phyloP scores from a whole-genome alignment of 2,329 filamentous ascomycete genomes.

The Ophiostoma sp. region DNA sequence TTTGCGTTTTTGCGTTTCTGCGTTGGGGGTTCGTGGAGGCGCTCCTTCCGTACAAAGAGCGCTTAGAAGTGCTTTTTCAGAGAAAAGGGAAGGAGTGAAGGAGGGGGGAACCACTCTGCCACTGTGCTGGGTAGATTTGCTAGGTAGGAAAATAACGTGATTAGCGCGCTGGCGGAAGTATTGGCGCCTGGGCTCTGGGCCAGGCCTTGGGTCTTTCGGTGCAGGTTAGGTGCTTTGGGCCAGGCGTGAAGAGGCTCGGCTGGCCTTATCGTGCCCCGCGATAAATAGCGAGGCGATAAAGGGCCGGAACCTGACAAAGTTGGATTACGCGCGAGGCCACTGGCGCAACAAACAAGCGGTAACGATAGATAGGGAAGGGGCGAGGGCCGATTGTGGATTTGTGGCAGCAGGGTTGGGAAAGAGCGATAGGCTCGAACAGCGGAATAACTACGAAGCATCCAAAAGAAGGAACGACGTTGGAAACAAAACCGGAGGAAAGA shows the following conservation, averaged over 20 bases:
- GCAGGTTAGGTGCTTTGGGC: background rate
- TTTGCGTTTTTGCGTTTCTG: background rate
- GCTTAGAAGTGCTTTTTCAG: constrained; percentile 9
- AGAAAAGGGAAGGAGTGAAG: background rate
- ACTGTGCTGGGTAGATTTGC: too few relatives aligned
- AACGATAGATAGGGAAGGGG: background rate
- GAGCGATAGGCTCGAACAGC: background rate
- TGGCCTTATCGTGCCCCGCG: constrained; percentile 25
- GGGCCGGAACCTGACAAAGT: constrained; percentile 23
- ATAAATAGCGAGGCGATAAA: constrained; percentile 26
- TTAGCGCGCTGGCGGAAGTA: constrained; percentile 29
- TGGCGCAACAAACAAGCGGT: constrained; percentile 9
- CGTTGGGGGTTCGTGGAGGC: background rate
- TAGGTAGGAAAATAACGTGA: constrained; percentile 24
- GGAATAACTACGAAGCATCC: background rate
- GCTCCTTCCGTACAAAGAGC: constrained; percentile 10
- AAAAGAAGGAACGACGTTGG: background rate
- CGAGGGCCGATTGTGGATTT: background rate
- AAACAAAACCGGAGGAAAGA: background rate
- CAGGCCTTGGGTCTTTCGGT: background rate
- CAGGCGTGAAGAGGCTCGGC: background rate
- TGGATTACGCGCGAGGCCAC: constrained; percentile 11
- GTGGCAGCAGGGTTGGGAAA: background rate
- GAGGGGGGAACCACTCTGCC: background rate
- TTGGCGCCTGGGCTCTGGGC: constrained; percentile 3